These are phyloP conservation scores for Monilinia laxa DNA, from an alignment of 2,329 filamentous ascomycete species.

Conservation along the genomic window DNA sequence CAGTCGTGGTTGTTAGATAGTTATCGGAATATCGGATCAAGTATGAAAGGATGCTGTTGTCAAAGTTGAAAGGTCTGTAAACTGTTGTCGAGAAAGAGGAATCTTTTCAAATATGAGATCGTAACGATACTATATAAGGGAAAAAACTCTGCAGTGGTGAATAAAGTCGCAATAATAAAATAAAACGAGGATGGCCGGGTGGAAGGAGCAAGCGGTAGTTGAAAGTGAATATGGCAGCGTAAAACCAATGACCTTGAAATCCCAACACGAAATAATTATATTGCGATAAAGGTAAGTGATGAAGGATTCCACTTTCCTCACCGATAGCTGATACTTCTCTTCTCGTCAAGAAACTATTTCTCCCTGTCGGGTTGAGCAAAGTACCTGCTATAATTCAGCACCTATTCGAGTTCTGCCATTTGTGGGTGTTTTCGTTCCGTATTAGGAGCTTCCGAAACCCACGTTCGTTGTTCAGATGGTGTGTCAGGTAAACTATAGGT, in stretches of 20 bases:
- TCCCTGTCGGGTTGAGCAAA: background rate
- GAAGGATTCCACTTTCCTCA: background rate
- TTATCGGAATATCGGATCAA: background rate
- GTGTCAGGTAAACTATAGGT: background rate
- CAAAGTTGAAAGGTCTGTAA: background rate
- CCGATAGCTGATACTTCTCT: background rate
- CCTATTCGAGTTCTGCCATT: background rate
- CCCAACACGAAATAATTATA: background rate
- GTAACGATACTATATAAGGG: background rate
- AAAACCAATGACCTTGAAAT: background rate
- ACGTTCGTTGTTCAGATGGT: background rate
- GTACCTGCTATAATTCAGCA: background rate
- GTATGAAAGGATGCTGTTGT: background rate
- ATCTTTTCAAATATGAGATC: background rate
- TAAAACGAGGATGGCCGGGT: background rate
- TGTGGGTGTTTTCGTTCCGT: background rate
- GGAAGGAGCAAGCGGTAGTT: constrained; percentile 4
- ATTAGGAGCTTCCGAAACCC: constrained; percentile 13
- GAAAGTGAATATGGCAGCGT: background rate
- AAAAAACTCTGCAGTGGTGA: background rate
- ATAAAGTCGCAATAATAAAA: background rate
- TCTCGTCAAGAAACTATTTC: no score
- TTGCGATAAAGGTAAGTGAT: background rate
- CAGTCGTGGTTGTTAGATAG: background rate
- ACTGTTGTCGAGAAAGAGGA: background rate